Conservation (phyloP, 2,329 filamentous ascomycete species). For the Paraphaeosphaeria sporulosa region DNA sequence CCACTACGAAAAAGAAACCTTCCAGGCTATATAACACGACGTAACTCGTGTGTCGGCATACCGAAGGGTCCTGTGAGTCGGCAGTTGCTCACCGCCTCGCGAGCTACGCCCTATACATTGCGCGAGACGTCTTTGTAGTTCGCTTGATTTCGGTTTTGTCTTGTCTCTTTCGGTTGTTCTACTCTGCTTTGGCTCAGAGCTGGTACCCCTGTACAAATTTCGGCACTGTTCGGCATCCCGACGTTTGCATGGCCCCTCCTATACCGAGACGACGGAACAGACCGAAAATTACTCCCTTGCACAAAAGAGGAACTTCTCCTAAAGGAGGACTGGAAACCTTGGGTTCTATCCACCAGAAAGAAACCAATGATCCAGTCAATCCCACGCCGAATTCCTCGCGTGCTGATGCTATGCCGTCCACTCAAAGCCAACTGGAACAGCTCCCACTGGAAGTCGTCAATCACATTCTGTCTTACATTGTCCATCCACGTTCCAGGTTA, state of each 20-base stretch:
- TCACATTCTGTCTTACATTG: constrained; percentile 39
- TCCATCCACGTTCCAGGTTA: constrained; percentile 37
- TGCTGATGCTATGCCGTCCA: not conserved
- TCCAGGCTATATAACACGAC: constrained; percentile 9
- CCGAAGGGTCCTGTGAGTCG: constrained; percentile 18
- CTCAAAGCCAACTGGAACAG: constrained; percentile 28
- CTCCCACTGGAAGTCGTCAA: constrained; percentile 39
- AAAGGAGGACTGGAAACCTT: not conserved
- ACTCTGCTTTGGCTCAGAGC: not conserved
- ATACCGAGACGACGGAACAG: not conserved
- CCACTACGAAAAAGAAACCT: constrained; percentile 21
- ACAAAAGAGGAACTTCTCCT: not conserved
- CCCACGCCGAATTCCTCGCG: not conserved
- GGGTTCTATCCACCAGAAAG: not conserved
- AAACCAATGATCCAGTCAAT: not conserved
- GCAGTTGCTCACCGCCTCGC: constrained; percentile 16
- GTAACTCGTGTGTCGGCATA: constrained; percentile 20
- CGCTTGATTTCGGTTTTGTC: not conserved
- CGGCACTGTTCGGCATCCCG: not conserved
- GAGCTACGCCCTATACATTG: constrained; percentile 4
- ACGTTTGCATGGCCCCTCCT: constrained; percentile 2
- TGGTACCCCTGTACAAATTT: not conserved
- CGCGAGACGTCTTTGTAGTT: not conserved
- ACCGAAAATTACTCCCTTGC: not conserved
- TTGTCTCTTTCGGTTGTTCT: not conserved